Evolutionary conservation across 2,329 filamentous ascomycete genomes (phyloP), one percentile per base, ranked within the genome.

Genomic region (Corniculantispora saksenae): DNA sequence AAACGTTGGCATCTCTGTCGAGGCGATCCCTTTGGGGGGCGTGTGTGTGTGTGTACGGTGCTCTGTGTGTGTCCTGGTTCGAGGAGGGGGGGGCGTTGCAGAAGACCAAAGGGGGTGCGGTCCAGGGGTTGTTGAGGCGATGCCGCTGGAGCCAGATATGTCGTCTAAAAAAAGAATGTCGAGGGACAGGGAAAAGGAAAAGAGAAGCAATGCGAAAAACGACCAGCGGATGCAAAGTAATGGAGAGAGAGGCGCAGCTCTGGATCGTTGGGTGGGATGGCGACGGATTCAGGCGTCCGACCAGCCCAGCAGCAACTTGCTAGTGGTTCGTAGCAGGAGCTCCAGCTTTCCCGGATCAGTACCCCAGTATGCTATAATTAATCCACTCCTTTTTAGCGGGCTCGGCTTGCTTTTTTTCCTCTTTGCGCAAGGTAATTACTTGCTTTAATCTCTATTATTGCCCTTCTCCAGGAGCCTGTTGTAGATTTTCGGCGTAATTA

Each of bases 1-100:
- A 76, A 86, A 86, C 76, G 77, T 76, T 72, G 80, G 82, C 84
- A 86, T 86, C 67, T 45, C 56, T 32, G 32, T 59, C 48, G 25
- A 23, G 47, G n/a, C 25, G 59, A 25, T 32, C 32, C 32, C 32
- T 32, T 43, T 47, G 12, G 27, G 63, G 50, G 58, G 59, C 21
- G 57, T 50, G 32, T 65, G 27, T 53, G 32, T 53, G 29, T 43
- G 29, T 51, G 58, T 10, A 6, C 10, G 8, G 27, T 48, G 32
- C 38, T 9, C 38, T n/a, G 27, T 43, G 32, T 13, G 58, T 32
- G 32, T 60, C 19, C 45, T 50, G 38, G 47, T 13, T 47, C 29
- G 43, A n/a, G 38, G 38, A 29, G 51, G 40, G 38, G 51, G 58
- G 62, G n/a, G 32, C 21, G 61, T 50, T 50, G 38, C 51, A 53